Percentiles rank a stretch among this genome's conserved stretches.
phyloP scores from a whole-genome alignment of 495 filamentous ascomycete genomes.

The Hypoxylon fuscum region DNA sequence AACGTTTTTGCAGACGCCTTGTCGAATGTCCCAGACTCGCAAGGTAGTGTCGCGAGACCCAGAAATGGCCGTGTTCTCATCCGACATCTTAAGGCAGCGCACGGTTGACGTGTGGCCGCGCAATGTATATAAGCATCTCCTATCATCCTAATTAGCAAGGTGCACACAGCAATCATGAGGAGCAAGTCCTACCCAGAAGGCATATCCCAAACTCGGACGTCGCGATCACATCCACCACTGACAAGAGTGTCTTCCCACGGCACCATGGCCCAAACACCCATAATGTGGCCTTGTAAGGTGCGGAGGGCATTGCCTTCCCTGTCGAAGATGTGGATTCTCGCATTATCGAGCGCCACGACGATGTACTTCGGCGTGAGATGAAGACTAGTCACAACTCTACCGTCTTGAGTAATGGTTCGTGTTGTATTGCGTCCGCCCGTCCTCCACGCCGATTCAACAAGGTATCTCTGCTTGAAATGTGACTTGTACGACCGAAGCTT shows the following conservation, averaged over 20 bases:
- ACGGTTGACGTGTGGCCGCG: conserved; percentile 97
- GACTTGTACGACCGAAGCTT: conserved; percentile 80
- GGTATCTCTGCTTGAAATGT: conserved; percentile 96
- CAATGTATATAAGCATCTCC: conserved; percentile 80
- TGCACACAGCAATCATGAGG: neutral
- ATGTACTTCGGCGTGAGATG: conserved; percentile 96
- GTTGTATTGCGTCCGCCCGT: conserved; percentile 81
- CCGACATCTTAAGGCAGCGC: conserved; percentile 96
- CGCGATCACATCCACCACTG: conserved; percentile 94
- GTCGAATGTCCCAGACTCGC: conserved; percentile 91
- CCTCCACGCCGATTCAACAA: conserved; percentile 97
- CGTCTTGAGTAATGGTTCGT: conserved; percentile 90
- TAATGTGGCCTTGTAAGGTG: conserved; percentile 92
- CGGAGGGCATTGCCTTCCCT: conserved; percentile 86
- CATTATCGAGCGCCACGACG: conserved; percentile 96
- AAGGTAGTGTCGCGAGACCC: conserved; percentile 95
- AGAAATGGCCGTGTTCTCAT: conserved; percentile 90
- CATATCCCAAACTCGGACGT: conserved; percentile 98
- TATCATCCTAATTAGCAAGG: conserved; percentile 37
- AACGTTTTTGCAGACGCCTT: conserved; percentile 88
- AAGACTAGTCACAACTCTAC: conserved; percentile 94
- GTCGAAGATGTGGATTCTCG: conserved; percentile 98
- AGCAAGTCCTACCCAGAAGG: conserved; percentile 77
- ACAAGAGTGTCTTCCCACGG: conserved; percentile 96
- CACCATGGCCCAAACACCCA: conserved; percentile 99